phyloP scores from a whole-genome alignment of 208 protist genomes.

The Porcisia hertigi region DNA sequence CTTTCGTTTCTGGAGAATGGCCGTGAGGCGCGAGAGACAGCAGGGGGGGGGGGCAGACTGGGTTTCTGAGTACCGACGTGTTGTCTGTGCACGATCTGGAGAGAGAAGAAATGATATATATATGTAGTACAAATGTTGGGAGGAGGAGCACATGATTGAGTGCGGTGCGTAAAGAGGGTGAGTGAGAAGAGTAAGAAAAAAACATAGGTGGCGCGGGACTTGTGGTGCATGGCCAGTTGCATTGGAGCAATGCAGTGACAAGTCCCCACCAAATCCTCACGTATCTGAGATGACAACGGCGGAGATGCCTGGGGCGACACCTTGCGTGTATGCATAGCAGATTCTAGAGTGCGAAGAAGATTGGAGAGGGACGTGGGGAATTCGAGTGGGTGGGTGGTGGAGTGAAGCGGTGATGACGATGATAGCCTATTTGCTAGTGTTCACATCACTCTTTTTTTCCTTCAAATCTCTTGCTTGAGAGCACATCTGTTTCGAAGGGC shows the following conservation, averaged over 20 bases:
- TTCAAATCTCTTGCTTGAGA: background rate
- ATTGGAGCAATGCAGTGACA: background rate
- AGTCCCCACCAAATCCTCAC: background rate
- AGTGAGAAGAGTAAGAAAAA: background rate
- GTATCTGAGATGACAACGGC: background rate
- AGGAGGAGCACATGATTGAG: background rate
- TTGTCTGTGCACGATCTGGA: background rate
- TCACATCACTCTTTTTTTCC: background rate
- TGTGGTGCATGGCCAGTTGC: background rate
- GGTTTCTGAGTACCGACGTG: background rate
- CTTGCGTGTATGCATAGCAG: background rate
- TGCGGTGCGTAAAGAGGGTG: background rate
- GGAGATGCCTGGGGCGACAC: background rate
- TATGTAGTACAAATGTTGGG: background rate
- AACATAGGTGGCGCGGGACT: background rate
- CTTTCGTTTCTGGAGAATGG: background rate
- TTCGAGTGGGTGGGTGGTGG: too few relatives aligned
- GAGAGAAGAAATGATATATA: background rate
- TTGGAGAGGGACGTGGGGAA: background rate
- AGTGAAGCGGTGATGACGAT: background rate
- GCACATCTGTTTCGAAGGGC: slow-evolving; percentile 1
- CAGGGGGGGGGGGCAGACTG: background rate
- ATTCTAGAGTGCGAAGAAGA: background rate
- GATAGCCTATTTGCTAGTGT: background rate
- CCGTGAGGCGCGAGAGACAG: background rate